Conservation (phyloP, 2,329 filamentous ascomycete genomes). For the Amesomyces nigricolor region DNA sequence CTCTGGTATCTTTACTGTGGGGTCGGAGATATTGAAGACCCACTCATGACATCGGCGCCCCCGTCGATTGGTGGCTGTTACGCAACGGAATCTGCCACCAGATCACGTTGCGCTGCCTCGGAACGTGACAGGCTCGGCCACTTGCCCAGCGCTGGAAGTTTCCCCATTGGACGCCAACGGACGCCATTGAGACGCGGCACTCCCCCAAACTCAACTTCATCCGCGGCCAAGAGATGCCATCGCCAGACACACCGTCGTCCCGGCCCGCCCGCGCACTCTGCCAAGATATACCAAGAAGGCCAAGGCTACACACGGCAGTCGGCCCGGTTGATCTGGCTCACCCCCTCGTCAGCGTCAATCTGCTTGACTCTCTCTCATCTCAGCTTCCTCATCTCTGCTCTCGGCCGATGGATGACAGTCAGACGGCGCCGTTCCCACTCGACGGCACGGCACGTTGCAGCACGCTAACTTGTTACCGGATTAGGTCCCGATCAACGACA, state of each 20-base stretch:
- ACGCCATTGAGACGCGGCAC: background rate
- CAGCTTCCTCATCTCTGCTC: background rate
- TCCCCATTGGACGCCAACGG: slow-evolving; percentile 14
- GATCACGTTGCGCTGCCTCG: slow-evolving; percentile 19
- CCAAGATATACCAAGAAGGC: background rate
- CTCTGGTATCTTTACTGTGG: too few species aligned
- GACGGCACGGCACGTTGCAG: slow-evolving; percentile 16
- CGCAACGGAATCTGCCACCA: slow-evolving; percentile 22
- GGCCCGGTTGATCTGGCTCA: slow-evolving; percentile 1
- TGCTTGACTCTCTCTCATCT: too few species aligned
- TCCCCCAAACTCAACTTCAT: background rate
- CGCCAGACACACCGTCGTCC: background rate
- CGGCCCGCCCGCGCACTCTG: slow-evolving; percentile 1
- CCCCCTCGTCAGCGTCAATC: too few species aligned
- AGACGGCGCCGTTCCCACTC: background rate
- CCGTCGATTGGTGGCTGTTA: slow-evolving; percentile 17
- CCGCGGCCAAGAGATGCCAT: slow-evolving; percentile 3
- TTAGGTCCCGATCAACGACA: background rate
- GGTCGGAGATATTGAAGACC: background rate
- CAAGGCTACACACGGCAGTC: background rate
- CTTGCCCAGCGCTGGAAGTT: background rate
- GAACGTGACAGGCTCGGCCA: slow-evolving; percentile 11
- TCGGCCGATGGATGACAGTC: background rate
- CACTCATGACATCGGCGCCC: background rate
- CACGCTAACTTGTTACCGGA: background rate